Evolutionary conservation across 345 rosid species (phyloP), one percentile per base, ranked within the genome.

Genomic region (Combretum micranthum): DNA sequence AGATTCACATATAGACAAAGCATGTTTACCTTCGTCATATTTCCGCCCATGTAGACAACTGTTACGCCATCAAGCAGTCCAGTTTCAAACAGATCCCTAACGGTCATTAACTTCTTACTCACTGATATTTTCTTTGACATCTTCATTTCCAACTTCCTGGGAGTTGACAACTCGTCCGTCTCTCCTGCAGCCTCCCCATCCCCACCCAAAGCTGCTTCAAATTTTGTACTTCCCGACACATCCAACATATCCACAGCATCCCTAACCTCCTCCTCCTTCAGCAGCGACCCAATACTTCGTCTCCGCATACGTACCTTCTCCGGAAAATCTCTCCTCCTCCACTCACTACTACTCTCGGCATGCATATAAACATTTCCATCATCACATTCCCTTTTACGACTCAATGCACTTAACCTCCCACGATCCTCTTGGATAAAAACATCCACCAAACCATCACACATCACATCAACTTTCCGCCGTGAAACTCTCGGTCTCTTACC

Each of bases 31-130:
- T 83, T 84, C 44, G 74, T 80, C 55, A 84, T 76, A 50, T 20
- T 50, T 26, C 70, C 65, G 17, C 96, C 99, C 91, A 77, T 87
- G 72, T 93, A 86, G 61, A 86, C 88, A 54, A 93, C 97, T 11
- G 91, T 64, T 20, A 86, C 76, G 58, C 95, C 93, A 26, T 88
- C 96, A 4, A 88, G 95, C 79, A 88, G 72, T 66, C 95, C 90
- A 49, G 98, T 88, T 69, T 86, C 98, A 21, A 92, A 86, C 56
- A 92, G 86, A 74, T 88, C 95, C 56, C 77, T 93, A 59, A 93
- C 99, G 19, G 96, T 93, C 70, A 55, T 65, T 43, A 96, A 95
- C 60, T 86, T 79, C 78, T 65, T 82, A 53, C 50, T 62, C 56
- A 80, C 51, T 3, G 73, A 55, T 62, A 79, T 70, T 76, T 68